phyloP scores from a whole-genome alignment of 345 rosid species.

The Brassica carinata region DNA sequence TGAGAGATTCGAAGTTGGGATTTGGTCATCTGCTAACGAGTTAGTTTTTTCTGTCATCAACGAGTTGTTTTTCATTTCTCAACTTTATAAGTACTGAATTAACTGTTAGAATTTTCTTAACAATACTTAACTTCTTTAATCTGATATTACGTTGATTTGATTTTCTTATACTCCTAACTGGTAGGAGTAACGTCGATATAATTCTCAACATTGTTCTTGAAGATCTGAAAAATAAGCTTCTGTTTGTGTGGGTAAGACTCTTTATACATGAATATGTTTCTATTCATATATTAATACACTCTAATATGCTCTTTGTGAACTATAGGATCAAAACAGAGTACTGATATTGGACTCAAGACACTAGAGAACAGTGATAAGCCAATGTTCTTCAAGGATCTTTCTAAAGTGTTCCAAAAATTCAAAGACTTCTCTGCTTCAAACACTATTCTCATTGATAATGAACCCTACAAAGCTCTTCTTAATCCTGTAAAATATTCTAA shows the following conservation, averaged over 20 bases:
- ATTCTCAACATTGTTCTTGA: slow-evolving; percentile 30
- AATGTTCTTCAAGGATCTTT: slow-evolving; percentile 42
- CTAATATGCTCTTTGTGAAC: background rate
- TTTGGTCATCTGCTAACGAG: slow-evolving; percentile 49
- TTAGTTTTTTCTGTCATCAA: background rate
- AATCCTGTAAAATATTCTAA: slow-evolving; percentile 46
- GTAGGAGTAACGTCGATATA: slow-evolving; percentile 20
- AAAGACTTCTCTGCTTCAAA: background rate
- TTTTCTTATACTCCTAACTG: background rate
- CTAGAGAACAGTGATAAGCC: slow-evolving; percentile 39
- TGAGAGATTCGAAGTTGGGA: slow-evolving; percentile 51
- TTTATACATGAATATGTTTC: background rate
- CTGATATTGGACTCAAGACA: slow-evolving; percentile 29
- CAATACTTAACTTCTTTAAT: too few relatives aligned
- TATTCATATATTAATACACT: background rate
- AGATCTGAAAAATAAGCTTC: slow-evolving; percentile 27
- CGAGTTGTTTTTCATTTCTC: background rate
- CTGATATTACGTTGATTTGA: background rate
- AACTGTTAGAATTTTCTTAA: too few relatives aligned
- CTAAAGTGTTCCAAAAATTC: slow-evolving; percentile 34
- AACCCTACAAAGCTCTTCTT: slow-evolving; percentile 50
- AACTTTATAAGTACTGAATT: background rate
- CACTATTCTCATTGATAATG: slow-evolving; percentile 39
- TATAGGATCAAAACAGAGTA: slow-evolving; percentile 46
- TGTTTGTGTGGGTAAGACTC: slow-evolving; percentile 44